Base-by-base conservation (phyloP, 2,329 filamentous ascomycete genomes). In the Exophiala dermatitidis region DNA sequence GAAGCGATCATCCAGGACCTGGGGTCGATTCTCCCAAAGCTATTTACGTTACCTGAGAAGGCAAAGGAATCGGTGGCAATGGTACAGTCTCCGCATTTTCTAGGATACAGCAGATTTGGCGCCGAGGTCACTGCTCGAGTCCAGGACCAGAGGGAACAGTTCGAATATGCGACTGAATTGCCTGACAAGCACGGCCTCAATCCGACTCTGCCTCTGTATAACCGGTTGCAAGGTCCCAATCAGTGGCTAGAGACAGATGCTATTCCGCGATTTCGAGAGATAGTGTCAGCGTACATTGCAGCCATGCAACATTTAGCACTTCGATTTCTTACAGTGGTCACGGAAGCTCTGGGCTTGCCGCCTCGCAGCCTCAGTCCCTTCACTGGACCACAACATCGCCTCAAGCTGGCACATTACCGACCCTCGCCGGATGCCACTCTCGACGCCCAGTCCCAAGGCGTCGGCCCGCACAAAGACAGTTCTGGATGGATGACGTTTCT, bases 401-500 rank as follows among this genome's bases (percentile, higher is more conserved):
- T 84, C 38, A 62, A 62, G 37, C 47, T 62, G n/a, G 60, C 59
- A 41, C 61, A 61, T 36, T 63, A 63, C 47, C 53, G 37, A 82
- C 83, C 56, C 3, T 43, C 46, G 3, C 31, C 52, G 5, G 45
- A 64, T 3, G 36, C 57, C 36, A 52, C 53, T 10, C 54, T 62
- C n/a, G 65, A 74, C 30, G 63, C 65, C 4, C 37, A 79, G 82
- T 63, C 82, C 77, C 69, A 73, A 50, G 72, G 72, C 3, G 70
- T 73, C 31, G 70, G 70, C 12, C 69, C 75, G 0, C 75, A 78
- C 53, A 77, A 75, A 5, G 75, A 77, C 54, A 72, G 74, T 0
- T 82, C 79, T 0, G 56, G 56, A 8, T 58, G 56, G 56, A 80
- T 81, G 70, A 84, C 81, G 0, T 83, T 84, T 57, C 72, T 84